These are phyloP conservation scores for Aspergillus candidus DNA, from an alignment of 2,329 filamentous ascomycete species.

Conservation along the genomic window DNA sequence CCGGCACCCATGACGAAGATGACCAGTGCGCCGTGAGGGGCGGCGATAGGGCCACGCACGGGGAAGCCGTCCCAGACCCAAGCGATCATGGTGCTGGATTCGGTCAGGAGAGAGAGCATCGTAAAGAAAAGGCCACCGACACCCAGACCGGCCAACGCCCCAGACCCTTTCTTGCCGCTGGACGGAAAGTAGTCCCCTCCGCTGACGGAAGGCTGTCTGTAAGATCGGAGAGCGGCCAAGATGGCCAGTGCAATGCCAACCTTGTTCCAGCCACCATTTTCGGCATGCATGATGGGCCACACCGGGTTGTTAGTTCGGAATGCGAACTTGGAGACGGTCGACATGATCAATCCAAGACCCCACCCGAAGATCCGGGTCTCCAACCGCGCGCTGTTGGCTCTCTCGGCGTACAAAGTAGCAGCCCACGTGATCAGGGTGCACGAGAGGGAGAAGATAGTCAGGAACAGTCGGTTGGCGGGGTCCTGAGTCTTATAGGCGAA, in stretches of 20 bases:
- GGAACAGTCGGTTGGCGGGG: slow-evolving; percentile 70
- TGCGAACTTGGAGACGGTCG: slow-evolving; percentile 84
- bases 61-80: slow-evolving; percentile 99
- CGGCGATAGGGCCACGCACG: slow-evolving; percentile 77
- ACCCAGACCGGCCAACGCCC: slow-evolving; percentile 66
- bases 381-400: slow-evolving; percentile 65
- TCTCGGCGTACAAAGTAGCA: slow-evolving; percentile 72
- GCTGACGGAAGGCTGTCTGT: slow-evolving; percentile 55
- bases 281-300: slow-evolving; percentile 87
- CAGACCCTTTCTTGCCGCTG: slow-evolving; percentile 58
- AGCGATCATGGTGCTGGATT: slow-evolving; percentile 97
- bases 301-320: slow-evolving; percentile 93
- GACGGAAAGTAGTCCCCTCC: slow-evolving; percentile 46
- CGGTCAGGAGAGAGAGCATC: slow-evolving; percentile 86
- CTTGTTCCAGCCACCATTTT: slow-evolving; percentile 90
- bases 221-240: slow-evolving; percentile 69
- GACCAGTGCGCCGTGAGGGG: slow-evolving; percentile 83
- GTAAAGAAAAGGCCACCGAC: slow-evolving; percentile 80
- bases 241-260: slow-evolving; percentile 70
- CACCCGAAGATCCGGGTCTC: slow-evolving; percentile 79
- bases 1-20: slow-evolving; percentile 82
- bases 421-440: slow-evolving; percentile 80
- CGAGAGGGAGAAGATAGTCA: slow-evolving; percentile 71
- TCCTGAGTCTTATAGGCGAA: slow-evolving; percentile 69
- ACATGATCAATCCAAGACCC: slow-evolving; percentile 73